Percentiles rank a stretch among this genome's conserved stretches.
phyloP scores from a whole-genome alignment of 495 filamentous ascomycete species.

The Podospora conica region DNA sequence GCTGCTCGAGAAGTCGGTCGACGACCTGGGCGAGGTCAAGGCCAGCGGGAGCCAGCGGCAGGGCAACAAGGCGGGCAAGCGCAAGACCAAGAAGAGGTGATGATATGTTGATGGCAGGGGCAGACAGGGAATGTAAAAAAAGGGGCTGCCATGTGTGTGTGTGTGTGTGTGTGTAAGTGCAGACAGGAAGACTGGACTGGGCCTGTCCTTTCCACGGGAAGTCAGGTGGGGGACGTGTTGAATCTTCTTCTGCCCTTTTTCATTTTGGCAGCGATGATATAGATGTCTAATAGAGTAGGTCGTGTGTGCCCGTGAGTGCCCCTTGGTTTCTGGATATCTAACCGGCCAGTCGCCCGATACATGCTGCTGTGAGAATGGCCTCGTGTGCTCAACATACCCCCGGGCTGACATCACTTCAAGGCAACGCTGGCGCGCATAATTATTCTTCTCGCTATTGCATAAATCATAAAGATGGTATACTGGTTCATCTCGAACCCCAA shows the following conservation, averaged over 20 bases:
- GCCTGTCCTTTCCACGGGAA: neutral
- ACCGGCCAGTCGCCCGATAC: neutral
- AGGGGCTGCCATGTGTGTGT: neutral
- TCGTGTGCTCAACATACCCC: neutral
- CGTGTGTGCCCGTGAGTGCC: neutral
- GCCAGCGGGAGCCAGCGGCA: conserved; percentile 36
- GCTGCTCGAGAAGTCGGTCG: conserved; percentile 47
- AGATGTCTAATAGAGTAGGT: neutral
- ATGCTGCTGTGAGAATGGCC: too few relatives aligned
- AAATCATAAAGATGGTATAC: neutral
- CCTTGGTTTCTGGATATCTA: neutral
- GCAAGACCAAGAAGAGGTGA: conserved; percentile 44
- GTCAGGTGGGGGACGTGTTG: neutral
- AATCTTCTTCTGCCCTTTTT: neutral
- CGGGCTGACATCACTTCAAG: neutral
- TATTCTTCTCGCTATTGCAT: neutral
- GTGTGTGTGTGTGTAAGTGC: neutral
- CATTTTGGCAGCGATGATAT: neutral
- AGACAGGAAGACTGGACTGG: neutral
- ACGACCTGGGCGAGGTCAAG: conserved; percentile 37
- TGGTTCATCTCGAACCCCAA: conserved; percentile 1
- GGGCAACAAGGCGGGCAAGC: conserved; percentile 38
- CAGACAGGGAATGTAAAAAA: neutral
- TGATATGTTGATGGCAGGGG: neutral
- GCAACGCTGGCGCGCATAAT: neutral